Evolutionary conservation across 805 yeast genomes (phyloP).

Genomic region (Blastobotrys chiropterorum): DNA sequence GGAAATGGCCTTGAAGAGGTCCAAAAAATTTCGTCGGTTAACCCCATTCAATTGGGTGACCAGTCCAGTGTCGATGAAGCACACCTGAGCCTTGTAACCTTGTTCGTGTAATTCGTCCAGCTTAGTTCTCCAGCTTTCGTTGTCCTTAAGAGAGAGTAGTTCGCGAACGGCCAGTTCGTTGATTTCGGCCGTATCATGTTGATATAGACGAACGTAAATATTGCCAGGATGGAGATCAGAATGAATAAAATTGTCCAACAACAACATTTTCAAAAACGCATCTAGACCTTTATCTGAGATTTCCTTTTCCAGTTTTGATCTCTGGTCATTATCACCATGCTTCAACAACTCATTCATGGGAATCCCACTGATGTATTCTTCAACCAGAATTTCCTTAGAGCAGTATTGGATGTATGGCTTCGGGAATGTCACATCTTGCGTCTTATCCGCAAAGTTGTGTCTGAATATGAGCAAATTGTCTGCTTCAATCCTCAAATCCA

Average conservation of each 20-base stretch:
- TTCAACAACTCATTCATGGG: conserved; percentile 69
- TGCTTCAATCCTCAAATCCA: conserved; percentile 87
- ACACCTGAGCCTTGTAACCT: conserved; percentile 76
- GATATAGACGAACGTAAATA: conserved; percentile 66
- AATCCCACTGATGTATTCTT: conserved; percentile 76
- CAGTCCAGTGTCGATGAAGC: conserved; percentile 89
- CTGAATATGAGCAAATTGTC: conserved; percentile 68
- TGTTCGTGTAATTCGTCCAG: conserved; percentile 43
- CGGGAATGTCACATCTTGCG: conserved; percentile 68
- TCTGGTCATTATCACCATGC: conserved; percentile 33
- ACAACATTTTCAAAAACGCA: conserved; percentile 87
- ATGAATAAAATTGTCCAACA: conserved; percentile 89
- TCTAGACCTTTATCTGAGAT: conserved; percentile 81
- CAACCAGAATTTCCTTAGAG: conserved; percentile 70
- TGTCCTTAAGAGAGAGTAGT: conserved; percentile 22
- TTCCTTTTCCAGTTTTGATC: conserved; percentile 36
- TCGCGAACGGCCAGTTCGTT: conserved; percentile 20
- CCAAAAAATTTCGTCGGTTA: conserved; percentile 82
- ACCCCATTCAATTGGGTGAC: conserved; percentile 78
- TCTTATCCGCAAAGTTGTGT: conserved; percentile 51
- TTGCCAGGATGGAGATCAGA: conserved; percentile 98
- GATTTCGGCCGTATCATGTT: conserved; percentile 21
- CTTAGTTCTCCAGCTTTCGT: conserved; percentile 40
- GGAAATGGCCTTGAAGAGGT: conserved; percentile 79
- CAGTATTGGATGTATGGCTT: conserved; percentile 60